Evolutionary conservation across 2,329 filamentous ascomycete species (phyloP).

Genomic region (Aureobasidium melanogenum): DNA sequence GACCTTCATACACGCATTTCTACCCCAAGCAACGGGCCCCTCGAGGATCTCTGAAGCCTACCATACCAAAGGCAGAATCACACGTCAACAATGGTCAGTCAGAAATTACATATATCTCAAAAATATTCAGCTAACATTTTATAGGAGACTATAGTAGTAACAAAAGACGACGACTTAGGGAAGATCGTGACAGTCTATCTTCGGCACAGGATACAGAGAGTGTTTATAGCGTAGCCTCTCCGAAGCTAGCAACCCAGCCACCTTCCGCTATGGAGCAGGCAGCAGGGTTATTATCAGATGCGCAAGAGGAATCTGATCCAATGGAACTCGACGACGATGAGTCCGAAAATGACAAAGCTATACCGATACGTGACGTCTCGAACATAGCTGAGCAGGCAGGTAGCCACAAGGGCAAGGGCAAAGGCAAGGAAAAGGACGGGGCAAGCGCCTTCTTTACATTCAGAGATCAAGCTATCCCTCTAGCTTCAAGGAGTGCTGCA

Average conservation of each 20-base stretch:
- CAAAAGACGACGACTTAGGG: neutral
- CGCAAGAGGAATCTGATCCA: neutral
- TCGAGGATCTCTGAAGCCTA: neutral
- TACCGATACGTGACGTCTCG: neutral
- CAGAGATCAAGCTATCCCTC: neutral
- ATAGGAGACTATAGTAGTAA: neutral
- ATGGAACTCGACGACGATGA: neutral
- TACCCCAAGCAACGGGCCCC: slow-evolving; percentile 15
- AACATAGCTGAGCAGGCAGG: neutral
- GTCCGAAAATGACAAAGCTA: neutral
- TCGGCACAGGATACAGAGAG: neutral
- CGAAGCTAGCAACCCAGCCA: neutral
- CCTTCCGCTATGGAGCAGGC: neutral
- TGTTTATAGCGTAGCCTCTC: neutral
- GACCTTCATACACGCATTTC: slow-evolving; percentile 23
- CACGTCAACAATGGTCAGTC: neutral
- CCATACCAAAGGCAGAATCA: neutral
- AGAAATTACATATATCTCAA: neutral
- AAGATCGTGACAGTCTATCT: neutral
- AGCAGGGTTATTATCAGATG: neutral
- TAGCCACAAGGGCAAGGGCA: neutral
- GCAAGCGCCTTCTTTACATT: neutral
- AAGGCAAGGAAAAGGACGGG: neutral
- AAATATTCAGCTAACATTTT: neutral
- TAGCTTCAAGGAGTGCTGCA: neutral